phyloP scores from a whole-genome alignment of 106 monocot species.

The Triglochin maritima region DNA sequence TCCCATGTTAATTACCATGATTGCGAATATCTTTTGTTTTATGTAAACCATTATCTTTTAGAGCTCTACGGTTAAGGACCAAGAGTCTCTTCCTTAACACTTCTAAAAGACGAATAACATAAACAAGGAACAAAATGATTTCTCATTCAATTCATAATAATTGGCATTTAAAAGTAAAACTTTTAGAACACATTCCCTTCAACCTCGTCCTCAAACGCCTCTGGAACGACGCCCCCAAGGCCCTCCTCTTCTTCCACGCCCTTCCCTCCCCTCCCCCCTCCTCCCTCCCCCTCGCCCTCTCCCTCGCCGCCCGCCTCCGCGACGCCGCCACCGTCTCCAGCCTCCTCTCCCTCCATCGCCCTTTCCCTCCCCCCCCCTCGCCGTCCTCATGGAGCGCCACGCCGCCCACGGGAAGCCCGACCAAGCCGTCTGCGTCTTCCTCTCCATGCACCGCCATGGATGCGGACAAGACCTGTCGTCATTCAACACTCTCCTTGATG shows the following conservation, averaged over 20 bases:
- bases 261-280: slow-evolving; percentile 34
- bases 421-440: slow-evolving; percentile 63
- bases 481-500: slow-evolving; percentile 80
- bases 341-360: slow-evolving; percentile 22
- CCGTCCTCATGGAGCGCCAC: slow-evolving; percentile 59
- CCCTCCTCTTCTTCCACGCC: slow-evolving; percentile 61
- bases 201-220: slow-evolving; percentile 59
- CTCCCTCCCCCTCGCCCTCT: slow-evolving; percentile 25
- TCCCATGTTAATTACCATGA: too few relatives aligned
- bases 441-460: slow-evolving; percentile 56
- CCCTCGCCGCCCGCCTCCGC: slow-evolving; percentile 43
- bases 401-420: slow-evolving; percentile 51
- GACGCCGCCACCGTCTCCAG: slow-evolving; percentile 34
- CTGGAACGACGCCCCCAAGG: slow-evolving; percentile 54
- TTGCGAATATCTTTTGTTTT: too few relatives aligned
- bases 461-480: slow-evolving; percentile 31
- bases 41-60: too few relatives aligned
- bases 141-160: too few relatives aligned
- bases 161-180: too few relatives aligned
- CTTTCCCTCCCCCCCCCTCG: slow-evolving; percentile 40
- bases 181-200: too few relatives aligned
- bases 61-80: too few relatives aligned
- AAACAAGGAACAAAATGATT: too few relatives aligned
- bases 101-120: too few relatives aligned
- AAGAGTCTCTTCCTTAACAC: too few relatives aligned